Evolutionary conservation across 345 rosid species (phyloP).

Genomic region (Citrus maxima): DNA sequence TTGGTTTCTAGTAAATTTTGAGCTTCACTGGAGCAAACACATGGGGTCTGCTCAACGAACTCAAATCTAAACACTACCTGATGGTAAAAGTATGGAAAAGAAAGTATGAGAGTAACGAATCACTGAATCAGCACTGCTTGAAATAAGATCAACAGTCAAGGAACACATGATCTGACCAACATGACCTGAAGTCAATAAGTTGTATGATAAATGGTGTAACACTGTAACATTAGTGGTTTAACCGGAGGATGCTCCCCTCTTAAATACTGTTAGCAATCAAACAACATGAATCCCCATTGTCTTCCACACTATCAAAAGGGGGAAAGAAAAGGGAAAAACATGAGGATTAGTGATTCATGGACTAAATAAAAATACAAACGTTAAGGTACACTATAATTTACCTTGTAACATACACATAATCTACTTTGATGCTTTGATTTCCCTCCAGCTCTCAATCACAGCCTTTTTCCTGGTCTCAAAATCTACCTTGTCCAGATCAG

Average conservation of each 20-base stretch:
- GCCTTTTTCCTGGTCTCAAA: slow-evolving; percentile 76
- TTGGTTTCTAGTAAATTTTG: background rate
- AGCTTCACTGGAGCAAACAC: background rate
- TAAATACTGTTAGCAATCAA: background rate
- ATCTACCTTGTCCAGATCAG: slow-evolving; percentile 78
- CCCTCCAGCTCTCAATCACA: slow-evolving; percentile 66
- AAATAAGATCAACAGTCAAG: background rate
- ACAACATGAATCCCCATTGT: slow-evolving; percentile 4
- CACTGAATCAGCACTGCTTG: background rate
- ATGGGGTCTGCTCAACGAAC: background rate
- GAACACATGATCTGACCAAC: background rate
- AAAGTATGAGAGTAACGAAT: background rate
- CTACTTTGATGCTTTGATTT: slow-evolving; percentile 43
- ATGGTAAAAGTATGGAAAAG: background rate
- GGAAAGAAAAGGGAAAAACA: background rate
- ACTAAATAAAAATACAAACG: background rate
- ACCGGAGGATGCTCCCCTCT: background rate
- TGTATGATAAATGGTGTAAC: background rate
- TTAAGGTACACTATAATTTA: slow-evolving; percentile 15
- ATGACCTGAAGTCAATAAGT: background rate
- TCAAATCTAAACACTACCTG: background rate
- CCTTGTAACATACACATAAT: slow-evolving; percentile 24
- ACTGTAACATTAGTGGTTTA: background rate
- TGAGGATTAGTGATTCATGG: background rate
- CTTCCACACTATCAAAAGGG: slow-evolving; percentile 10